Conservation (phyloP, 2,329 filamentous ascomycete species). For the Exserohilum rostratum region DNA sequence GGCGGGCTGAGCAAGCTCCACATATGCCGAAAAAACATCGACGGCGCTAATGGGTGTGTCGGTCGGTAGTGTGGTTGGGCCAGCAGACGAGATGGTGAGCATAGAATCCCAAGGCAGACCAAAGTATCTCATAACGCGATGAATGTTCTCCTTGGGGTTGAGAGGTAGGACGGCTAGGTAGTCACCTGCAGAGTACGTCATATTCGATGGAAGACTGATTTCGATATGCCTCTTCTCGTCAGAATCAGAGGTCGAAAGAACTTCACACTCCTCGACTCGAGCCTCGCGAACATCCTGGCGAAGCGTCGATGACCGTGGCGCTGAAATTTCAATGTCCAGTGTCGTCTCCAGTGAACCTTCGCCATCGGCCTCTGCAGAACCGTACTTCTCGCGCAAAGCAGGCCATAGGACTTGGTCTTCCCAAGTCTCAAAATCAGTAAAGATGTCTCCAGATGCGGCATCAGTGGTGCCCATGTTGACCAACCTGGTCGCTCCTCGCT, state of each 20-base stretch:
- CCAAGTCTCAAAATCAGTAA: slow-evolving; percentile 52
- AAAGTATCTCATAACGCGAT: slow-evolving; percentile 69
- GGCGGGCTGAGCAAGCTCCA: slow-evolving; percentile 74
- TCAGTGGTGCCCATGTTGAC: slow-evolving; percentile 44
- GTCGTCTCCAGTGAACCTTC: slow-evolving; percentile 34
- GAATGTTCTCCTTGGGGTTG: slow-evolving; percentile 68
- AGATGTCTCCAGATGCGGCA: slow-evolving; percentile 48
- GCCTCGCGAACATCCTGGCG: slow-evolving; percentile 48
- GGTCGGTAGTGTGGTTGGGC: slow-evolving; percentile 71
- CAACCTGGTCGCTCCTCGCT: slow-evolving; percentile 40
- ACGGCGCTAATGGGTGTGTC: slow-evolving; percentile 65
- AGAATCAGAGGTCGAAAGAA: slow-evolving; percentile 36
- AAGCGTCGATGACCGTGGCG: slow-evolving; percentile 43
- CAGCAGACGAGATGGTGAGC: slow-evolving; percentile 63
- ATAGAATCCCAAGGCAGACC: slow-evolving; percentile 71
- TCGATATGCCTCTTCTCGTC: slow-evolving; percentile 50
- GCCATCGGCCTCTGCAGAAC: slow-evolving; percentile 30
- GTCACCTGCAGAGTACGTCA: slow-evolving; percentile 74
- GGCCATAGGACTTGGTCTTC: slow-evolving; percentile 49
- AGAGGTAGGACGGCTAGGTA: slow-evolving; percentile 77
- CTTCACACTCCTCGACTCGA: slow-evolving; percentile 40
- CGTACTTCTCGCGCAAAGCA: slow-evolving; percentile 41
- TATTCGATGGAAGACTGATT: slow-evolving; percentile 51
- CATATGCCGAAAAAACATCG: slow-evolving; percentile 71
- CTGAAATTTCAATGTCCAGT: slow-evolving; percentile 42